Base-by-base conservation (phyloP, 1,139 yeast species). In the Saccharomyces hybrid region DNA sequence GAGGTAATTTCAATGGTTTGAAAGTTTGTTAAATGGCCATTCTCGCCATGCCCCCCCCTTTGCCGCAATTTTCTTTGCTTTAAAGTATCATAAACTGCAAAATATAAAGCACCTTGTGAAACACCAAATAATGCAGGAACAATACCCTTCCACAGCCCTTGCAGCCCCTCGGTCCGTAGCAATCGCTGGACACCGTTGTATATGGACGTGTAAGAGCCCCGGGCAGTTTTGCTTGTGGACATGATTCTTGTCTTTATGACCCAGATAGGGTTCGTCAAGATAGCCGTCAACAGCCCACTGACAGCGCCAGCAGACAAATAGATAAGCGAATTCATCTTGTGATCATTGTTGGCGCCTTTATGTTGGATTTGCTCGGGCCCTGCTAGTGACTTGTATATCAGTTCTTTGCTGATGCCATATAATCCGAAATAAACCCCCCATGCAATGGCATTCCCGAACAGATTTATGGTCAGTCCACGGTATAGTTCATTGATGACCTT, bases 191-290 rank as follows among this genome's bases (percentile, higher is more conserved):
- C 48, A 77, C 70, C 8, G 57, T 59, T 0, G 82, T 64, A 7
- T 11, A 83, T 69, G 0, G 88, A 81, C 13, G 66, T 69, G 65
- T 88, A 88, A 0, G 88, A 86, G 7, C 75, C 76, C 0, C 73
- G 23, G 23, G 23, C 23, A 20, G 23, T 20, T 41, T 75, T 72
- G n/a, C 81, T 73, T 1, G 88, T 75, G 25, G 90, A 83, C 62
- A 93, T 75, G 59, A 91, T 85, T 56, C 98, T 76, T 0, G 99
- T 93, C 70, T 93, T 93, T 46, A 93, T 89, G 31, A 93, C 98
- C 99, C 99, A 93, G 38, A 93, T 79, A 0, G 99, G 99, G 68
- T 90, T 93, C 0, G 99, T 91, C 16, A 87, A 52, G 0, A 88
- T 59, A 0, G 95, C 79, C 0, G 97, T 89, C 8, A 83, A 64